Conservation (phyloP, 2,329 filamentous ascomycete species). For the Monosporascus sp. region DNA sequence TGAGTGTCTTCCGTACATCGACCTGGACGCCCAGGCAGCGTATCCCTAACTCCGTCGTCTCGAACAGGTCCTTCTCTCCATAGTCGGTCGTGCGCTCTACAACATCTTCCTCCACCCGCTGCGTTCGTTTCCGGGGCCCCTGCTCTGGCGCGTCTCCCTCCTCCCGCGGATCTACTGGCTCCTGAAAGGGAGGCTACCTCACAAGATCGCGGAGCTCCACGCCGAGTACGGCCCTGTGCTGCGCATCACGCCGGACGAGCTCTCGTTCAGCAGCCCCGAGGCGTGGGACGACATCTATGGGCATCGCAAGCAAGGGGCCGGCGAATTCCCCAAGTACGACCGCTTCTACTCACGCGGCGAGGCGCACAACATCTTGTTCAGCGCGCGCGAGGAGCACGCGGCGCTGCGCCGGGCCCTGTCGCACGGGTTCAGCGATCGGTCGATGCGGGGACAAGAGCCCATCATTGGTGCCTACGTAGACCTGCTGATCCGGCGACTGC, state of each 20-base stretch:
- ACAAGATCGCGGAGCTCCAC: slow-evolving; percentile 24
- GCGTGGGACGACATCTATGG: slow-evolving; percentile 38
- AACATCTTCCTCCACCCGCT: slow-evolving; percentile 25
- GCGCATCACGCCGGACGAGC: slow-evolving; percentile 35
- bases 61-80: slow-evolving; percentile 11
- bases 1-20: background rate
- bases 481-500: slow-evolving; percentile 26
- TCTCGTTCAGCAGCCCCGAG: slow-evolving; percentile 32
- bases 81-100: slow-evolving; percentile 16
- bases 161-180: slow-evolving; percentile 18
- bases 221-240: slow-evolving; percentile 34
- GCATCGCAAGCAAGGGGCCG: slow-evolving; percentile 23
- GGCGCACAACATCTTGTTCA: slow-evolving; percentile 25
- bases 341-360: slow-evolving; percentile 22
- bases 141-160: slow-evolving; percentile 18
- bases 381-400: slow-evolving; percentile 27
- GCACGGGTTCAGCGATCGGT: slow-evolving; percentile 33
- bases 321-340: slow-evolving; percentile 26
- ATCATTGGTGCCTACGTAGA: slow-evolving; percentile 33
- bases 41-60: too few relatives aligned
- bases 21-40: too few relatives aligned
- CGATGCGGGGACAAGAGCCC: slow-evolving; percentile 35
- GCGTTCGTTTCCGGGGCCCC: slow-evolving; percentile 19
- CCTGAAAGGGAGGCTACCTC: slow-evolving; percentile 17
- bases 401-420: slow-evolving; percentile 29